Evolutionary conservation across 2,329 filamentous ascomycete species (phyloP), one percentile per base, ranked within the genome.

Genomic region (Aspergillus pseudoviridinutans): DNA sequence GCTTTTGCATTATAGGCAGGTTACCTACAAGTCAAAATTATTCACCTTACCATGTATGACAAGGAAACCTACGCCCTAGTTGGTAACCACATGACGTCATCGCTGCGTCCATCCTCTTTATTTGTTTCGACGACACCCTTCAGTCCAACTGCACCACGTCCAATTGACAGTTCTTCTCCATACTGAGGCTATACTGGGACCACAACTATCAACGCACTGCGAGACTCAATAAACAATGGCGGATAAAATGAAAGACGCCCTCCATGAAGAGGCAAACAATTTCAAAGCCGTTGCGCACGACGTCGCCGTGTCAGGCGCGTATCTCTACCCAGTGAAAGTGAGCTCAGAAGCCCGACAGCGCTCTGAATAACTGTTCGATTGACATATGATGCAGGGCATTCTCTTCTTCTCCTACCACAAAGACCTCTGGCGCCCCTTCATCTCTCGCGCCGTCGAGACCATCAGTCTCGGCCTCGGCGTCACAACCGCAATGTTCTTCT

Each of bases 271-370:
- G 69, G 87, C 87, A 56, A 80, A 84, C 59, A 85, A 87, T 61
- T 83, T 89, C 55, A 85, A 80, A 64, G 74, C 75, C 17, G 79
- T 92, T 41, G 81, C 90, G 46, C 76, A 81, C 44, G 85, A 91
- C 67, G 90, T 91, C 32, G 84, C 87, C 53, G 85, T 81, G 66
- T 96, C 91, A 62, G 85, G 86, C 51, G 85, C 92, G 25, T 96
- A 94, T 71, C 75, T 95, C 61, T 97, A 96, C 75, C 93, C 93
- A 27, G 81, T 97, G 75, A 92, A 84, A 73, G 84, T 82, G 71
- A 57, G 67, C 53, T 42, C 25, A 22, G 14, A 32, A 41, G 46
- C 22, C 14, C 22, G 27, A 49, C 17, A n/a, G 1, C n/a, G 55
- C 8, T 38, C 42, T 51, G 49, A 4, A 10, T 22, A 51, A 24